Conservation (phyloP, 1,284 basidiomycete genomes). For the Trichosporon coremiiforme region DNA sequence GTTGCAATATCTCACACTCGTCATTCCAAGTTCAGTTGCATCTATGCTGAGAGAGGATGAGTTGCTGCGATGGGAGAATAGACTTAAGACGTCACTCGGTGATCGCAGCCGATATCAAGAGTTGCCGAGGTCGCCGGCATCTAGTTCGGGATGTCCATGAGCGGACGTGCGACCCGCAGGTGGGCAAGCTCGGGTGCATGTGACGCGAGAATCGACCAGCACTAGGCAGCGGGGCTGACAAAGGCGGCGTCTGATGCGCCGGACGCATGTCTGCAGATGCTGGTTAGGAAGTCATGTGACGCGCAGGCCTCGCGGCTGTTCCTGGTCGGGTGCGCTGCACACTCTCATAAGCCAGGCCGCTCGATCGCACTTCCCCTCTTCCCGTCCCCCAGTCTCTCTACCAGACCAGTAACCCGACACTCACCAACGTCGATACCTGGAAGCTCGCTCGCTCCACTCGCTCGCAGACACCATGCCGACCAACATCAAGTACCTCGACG, state of each 20-base stretch:
- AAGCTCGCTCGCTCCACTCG: background rate
- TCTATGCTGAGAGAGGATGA: no score
- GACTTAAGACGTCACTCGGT: no score
- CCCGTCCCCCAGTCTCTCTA: background rate
- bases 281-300: background rate
- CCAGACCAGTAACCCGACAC: no score
- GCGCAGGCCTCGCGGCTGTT: background rate
- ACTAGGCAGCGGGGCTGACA: background rate
- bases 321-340: background rate
- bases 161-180: background rate
- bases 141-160: background rate
- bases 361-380: background rate
- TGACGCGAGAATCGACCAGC: background rate
- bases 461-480: conserved; percentile 4
- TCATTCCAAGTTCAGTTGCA: no score
- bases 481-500: conserved; percentile 25
- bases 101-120: conserved; percentile 1
- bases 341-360: background rate
- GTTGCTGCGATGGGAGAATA: no score
- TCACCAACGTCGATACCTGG: no score
- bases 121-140: conserved; percentile 1
- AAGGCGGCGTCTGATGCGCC: background rate
- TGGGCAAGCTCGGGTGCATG: conserved; percentile 10
- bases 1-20: no score
- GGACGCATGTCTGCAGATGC: background rate